A percentile compares a stretch with the other conserved stretches of the same genome.
phyloP scores from a whole-genome alignment of 345 rosid species.

The Ceriops decandra region DNA sequence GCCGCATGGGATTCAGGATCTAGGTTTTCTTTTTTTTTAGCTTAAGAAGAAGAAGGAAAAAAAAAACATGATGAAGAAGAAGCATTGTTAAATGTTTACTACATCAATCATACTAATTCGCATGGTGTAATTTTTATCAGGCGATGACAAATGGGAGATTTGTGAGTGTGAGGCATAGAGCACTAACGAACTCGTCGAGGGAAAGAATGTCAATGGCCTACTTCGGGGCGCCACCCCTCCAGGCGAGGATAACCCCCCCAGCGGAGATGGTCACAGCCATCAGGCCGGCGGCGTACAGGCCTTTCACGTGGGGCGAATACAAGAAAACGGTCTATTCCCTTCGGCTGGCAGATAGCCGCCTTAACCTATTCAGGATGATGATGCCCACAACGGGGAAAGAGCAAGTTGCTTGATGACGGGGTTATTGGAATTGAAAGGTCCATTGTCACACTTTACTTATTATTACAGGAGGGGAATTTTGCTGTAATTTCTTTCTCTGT shows the following conservation, averaged over 20 bases:
- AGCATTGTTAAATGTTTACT: too few relatives aligned
- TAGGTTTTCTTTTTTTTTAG: too few relatives aligned
- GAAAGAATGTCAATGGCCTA: constrained; percentile 72
- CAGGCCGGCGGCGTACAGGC: constrained; percentile 43
- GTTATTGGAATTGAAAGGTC: not conserved
- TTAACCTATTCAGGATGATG: constrained; percentile 44
- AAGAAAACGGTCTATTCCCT: constrained; percentile 55
- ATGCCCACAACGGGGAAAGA: constrained; percentile 5
- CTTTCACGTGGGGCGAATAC: constrained; percentile 86
- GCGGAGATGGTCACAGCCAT: constrained; percentile 35
- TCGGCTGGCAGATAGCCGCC: constrained; percentile 68
- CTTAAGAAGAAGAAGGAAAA: too few relatives aligned
- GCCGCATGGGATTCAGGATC: too few relatives aligned
- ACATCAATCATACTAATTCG: too few relatives aligned
- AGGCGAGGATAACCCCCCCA: constrained; percentile 39
- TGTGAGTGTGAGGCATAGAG: constrained; percentile 80
- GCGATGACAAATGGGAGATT: constrained; percentile 86
- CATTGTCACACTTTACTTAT: too few relatives aligned
- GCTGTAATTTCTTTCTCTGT: constrained; percentile 2
- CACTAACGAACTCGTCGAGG: constrained; percentile 30
- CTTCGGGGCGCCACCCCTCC: constrained; percentile 69
- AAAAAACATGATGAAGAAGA: too few relatives aligned
- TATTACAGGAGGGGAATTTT: constrained; percentile 7
- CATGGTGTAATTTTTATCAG: constrained; percentile 21
- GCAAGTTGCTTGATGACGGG: constrained; percentile 2